Evolutionary conservation across 495 filamentous ascomycete genomes (phyloP).

Genomic region (Amniculicola lignicola): DNA sequence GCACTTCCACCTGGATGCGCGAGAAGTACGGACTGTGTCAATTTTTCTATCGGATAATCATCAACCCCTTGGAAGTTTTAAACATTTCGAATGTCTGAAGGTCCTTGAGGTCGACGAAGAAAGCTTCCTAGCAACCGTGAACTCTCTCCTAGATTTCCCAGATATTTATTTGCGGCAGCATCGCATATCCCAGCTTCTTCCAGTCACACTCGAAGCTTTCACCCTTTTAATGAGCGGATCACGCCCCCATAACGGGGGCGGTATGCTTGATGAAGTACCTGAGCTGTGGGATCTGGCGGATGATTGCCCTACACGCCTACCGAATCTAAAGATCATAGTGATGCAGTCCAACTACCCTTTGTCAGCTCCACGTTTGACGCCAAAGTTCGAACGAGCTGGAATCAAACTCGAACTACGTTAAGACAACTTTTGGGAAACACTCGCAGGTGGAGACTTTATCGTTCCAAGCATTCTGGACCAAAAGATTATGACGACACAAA

Average conservation of each 20-base stretch:
- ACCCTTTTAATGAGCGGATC: neutral
- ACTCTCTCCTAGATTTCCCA: neutral
- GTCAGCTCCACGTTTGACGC: neutral
- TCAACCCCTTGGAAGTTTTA: neutral
- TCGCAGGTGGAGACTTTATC: no score
- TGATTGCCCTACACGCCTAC: neutral
- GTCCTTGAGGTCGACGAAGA: neutral
- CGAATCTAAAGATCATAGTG: neutral
- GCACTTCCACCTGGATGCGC: neutral
- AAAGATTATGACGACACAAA: no score
- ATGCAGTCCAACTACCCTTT: neutral
- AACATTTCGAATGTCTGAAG: neutral
- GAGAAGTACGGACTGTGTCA: neutral
- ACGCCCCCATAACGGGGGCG: neutral
- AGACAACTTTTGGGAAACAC: no score
- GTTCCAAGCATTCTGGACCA: no score
- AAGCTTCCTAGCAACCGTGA: neutral
- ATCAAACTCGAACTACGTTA: neutral
- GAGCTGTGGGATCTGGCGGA: neutral
- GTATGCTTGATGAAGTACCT: neutral
- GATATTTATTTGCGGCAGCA: no score
- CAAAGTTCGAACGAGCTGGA: neutral
- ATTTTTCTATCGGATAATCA: no score
- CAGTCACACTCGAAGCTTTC: no score
- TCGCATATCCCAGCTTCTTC: neutral